Percentiles rank a stretch among this genome's conserved stretches.
These are phyloP conservation scores for Mycena crocata DNA, from an alignment of 768 basidiomycete species.

Conservation along the genomic window DNA sequence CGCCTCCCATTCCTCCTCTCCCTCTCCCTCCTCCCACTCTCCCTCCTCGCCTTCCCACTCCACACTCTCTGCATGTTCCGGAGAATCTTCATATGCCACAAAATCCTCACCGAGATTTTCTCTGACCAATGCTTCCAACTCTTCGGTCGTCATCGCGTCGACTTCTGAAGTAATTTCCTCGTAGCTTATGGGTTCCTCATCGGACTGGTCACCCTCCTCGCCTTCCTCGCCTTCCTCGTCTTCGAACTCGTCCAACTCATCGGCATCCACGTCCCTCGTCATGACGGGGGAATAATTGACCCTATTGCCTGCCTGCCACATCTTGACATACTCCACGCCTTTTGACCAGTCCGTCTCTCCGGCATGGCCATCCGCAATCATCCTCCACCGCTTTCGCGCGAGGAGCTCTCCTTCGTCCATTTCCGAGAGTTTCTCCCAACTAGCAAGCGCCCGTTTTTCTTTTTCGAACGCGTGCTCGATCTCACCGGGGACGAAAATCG, in stretches of 20 bases:
- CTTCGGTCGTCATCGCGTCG: constrained; percentile 3
- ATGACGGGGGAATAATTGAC: constrained; percentile 73
- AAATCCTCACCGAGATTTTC: background rate
- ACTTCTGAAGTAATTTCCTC: background rate
- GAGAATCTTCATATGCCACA: background rate
- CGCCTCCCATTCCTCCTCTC: background rate
- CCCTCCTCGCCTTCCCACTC: background rate
- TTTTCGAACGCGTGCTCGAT: constrained; percentile 70
- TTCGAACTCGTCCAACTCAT: background rate
- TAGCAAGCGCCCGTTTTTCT: constrained; percentile 70
- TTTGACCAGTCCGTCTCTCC: constrained; percentile 72
- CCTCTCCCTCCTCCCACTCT: background rate
- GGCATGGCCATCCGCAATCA: constrained; percentile 61
- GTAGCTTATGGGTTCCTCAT: background rate
- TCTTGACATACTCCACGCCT: constrained; percentile 75
- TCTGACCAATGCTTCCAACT: constrained; percentile 8
- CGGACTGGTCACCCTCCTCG: background rate
- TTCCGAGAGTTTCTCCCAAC: constrained; percentile 67
- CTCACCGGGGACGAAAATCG: constrained; percentile 68
- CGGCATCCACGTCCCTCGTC: constrained; percentile 49
- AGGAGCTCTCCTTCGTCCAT: constrained; percentile 69
- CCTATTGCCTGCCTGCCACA: constrained; percentile 78
- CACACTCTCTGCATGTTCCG: background rate
- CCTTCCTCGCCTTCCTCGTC: constrained; percentile 8
- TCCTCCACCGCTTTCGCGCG: constrained; percentile 84